These are phyloP conservation scores for Solanum medicagineum DNA, from an alignment of 257 asterid genomes.

Conservation along the genomic window DNA sequence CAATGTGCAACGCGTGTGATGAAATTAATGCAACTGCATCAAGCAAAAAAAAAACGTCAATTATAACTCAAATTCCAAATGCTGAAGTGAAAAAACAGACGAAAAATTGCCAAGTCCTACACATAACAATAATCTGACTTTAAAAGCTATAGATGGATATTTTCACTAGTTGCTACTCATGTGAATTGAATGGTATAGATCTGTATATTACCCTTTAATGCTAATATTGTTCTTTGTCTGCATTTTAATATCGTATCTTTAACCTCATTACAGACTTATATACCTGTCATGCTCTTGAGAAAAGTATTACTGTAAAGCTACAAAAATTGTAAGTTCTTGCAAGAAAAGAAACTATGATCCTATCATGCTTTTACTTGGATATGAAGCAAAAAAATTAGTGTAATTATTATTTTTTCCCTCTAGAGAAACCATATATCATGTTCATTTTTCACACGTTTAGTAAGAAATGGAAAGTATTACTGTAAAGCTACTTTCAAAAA, in stretches of 20 bases:
- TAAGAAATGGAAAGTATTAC: slow-evolving; percentile 5
- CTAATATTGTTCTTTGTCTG: not conserved
- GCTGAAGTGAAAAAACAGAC: no score
- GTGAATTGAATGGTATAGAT: not conserved
- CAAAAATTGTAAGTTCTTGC: not conserved
- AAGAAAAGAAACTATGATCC: not conserved
- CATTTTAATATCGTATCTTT: not conserved
- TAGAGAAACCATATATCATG: slow-evolving; percentile 11
- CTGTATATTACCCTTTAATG: not conserved
- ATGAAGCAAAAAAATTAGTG: slow-evolving; percentile 1
- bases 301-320: no score
- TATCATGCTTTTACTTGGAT: slow-evolving; percentile 2
- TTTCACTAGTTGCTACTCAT: no score
- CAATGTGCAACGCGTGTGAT: no score
- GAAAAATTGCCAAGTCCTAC: no score
- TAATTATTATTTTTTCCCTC: not conserved
- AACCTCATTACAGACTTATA: not conserved
- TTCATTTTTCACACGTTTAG: slow-evolving; percentile 10
- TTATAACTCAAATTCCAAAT: no score
- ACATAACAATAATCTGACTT: no score
- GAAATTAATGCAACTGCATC: no score
- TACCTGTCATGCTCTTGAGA: not conserved
- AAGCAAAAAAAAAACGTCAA: no score
- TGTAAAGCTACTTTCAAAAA: slow-evolving; percentile 32
- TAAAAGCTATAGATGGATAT: no score